Base-by-base conservation (phyloP, 1,139 yeast species). In the Hyphopichia khmerensis region DNA sequence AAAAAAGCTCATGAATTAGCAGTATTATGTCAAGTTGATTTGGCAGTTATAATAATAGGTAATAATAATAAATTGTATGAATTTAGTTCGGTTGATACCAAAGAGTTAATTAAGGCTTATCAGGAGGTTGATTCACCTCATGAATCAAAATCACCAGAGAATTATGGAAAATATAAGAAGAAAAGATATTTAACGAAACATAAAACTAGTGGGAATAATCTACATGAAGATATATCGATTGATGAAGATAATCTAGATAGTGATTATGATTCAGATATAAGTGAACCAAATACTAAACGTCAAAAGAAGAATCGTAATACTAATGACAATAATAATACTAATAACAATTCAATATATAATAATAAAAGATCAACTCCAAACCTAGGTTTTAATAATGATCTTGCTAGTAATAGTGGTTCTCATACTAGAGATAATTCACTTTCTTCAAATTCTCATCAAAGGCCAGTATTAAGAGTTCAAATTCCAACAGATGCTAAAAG, bases 1-100 rank as follows among this genome's bases (percentile, higher is more conserved):
- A 93, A 93, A 61, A 93, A 93, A 64, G 99, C 99, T 1, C 95
- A 91, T 59, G 99, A 93, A 64, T 75, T 93, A 46, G 84, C 97
- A 1, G 91, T 91, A 17, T 72, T 93, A 42, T 91, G 99, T 62
- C 95, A 89, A 50, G 96, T 90, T 8, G 98, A 93, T 59, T 75
- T 93, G 40, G 95, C 98, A 2, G 95, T 93, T 29, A 82, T 93
- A 19, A 89, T 93, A 27, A 75, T 90, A 38, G 96, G 96, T n/a
- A 80, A 80, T 57, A 89, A 88, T 64, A 85, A 87, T 52, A 81
- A 80, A 56, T 75, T 87, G 36, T 87, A 85, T 60, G 96, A 91
- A 64, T 91, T 84, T 57, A 79, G 91, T 6, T 82, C 95, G 5
- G 84, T 83, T 19, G 82, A 84, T 48, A 74, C 87, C 9, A 71